Evolutionary conservation across 345 rosid species (phyloP).

Genomic region (Draba incana): DNA sequence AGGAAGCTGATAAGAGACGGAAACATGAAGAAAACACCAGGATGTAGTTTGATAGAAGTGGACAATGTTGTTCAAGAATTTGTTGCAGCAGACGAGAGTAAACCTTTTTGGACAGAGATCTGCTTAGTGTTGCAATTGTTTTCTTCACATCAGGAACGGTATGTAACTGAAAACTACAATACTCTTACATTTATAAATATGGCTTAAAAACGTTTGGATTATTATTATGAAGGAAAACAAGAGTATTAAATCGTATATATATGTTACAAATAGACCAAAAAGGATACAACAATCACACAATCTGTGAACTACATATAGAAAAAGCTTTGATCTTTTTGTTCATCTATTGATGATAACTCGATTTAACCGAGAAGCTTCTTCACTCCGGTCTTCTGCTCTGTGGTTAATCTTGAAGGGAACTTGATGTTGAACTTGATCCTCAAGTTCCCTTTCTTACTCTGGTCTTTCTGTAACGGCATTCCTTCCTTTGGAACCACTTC

Average conservation of each 20-base stretch:
- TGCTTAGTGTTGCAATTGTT: conserved; percentile 48
- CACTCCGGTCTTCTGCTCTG: conserved; percentile 60
- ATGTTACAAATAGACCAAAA: conserved; percentile 33
- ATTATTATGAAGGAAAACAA: neutral
- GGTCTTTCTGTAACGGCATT: conserved; percentile 66
- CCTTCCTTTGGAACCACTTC: conserved; percentile 58
- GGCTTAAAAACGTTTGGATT: neutral
- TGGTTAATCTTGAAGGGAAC: conserved; percentile 56
- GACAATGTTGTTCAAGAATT: conserved; percentile 59
- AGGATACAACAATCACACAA: conserved; percentile 23
- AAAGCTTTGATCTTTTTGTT: neutral
- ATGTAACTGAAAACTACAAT: neutral
- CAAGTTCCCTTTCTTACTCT: conserved; percentile 55
- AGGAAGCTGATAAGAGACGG: conserved; percentile 50
- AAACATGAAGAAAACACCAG: conserved; percentile 58
- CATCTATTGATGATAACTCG: neutral
- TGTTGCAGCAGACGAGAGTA: conserved; percentile 53
- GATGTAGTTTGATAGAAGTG: conserved; percentile 61
- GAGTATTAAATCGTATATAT: conserved; percentile 15
- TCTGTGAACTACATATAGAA: neutral
- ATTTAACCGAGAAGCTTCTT: conserved; percentile 46
- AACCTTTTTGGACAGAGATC: conserved; percentile 50
- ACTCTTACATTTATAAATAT: neutral
- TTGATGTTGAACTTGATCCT: conserved; percentile 61
- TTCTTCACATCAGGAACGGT: conserved; percentile 32